Conservation (phyloP, 192 early-diverging fungal genomes). For the Obelidium mucronatum region DNA sequence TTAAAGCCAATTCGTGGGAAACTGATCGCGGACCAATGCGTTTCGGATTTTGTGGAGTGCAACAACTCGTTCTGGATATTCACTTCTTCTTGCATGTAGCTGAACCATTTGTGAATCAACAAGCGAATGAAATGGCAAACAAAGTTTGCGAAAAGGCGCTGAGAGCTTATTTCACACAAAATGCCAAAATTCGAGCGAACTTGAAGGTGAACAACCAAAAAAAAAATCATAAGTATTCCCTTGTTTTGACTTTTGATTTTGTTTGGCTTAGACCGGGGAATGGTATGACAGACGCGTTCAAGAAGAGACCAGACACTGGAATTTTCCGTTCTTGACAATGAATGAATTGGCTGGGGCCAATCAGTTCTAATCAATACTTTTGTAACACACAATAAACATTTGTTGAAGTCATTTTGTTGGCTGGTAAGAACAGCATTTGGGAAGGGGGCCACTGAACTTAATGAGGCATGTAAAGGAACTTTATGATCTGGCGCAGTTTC, state of each 20-base stretch:
- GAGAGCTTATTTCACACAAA: constrained; percentile 51
- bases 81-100: constrained; percentile 56
- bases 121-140: constrained; percentile 52
- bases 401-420: too few relatives aligned
- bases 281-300: constrained; percentile 60
- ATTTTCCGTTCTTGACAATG: constrained; percentile 28
- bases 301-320: constrained; percentile 32
- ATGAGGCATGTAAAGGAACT: too few relatives aligned
- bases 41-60: constrained; percentile 63
- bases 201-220: constrained; percentile 53
- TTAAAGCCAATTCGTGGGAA: constrained; percentile 37
- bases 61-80: constrained; percentile 64
- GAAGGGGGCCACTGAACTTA: too few relatives aligned
- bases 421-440: too few relatives aligned
- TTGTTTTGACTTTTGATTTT: constrained; percentile 23
- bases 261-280: constrained; percentile 44
- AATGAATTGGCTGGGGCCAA: constrained; percentile 10
- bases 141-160: constrained; percentile 58
- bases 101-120: constrained; percentile 47
- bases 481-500: too few relatives aligned
- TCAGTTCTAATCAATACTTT: too few relatives aligned
- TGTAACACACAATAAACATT: too few relatives aligned
- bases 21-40: constrained; percentile 39
- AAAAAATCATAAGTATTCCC: too few relatives aligned
- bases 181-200: constrained; percentile 38